Evolutionary conservation across 805 yeast genomes (phyloP).

Genomic region (Lachancea thermotolerans): DNA sequence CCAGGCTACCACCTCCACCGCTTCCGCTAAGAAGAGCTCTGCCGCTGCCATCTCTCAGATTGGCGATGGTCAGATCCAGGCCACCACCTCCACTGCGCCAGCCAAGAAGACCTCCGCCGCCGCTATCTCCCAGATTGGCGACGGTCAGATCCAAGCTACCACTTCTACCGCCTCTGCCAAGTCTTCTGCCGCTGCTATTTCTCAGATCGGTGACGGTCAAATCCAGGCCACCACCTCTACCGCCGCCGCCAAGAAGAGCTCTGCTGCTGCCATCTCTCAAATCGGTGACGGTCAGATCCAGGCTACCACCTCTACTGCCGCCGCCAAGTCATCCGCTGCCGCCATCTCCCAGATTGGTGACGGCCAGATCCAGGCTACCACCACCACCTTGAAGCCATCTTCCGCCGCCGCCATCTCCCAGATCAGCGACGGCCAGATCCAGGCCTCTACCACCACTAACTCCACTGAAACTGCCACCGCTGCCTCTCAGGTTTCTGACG

Average conservation of each 20-base stretch:
- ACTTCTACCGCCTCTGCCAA: constrained; percentile 21
- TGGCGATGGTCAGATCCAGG: constrained; percentile 54
- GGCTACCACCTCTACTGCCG: constrained; percentile 15
- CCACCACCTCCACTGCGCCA: constrained; percentile 30
- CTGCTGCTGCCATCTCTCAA: constrained; percentile 36
- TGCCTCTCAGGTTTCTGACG: constrained; percentile 14
- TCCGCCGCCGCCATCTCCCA: constrained; percentile 38
- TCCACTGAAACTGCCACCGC: constrained; percentile 3
- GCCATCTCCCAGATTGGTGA: constrained; percentile 43
- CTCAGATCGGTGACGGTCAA: constrained; percentile 43
- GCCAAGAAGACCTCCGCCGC: constrained; percentile 32
- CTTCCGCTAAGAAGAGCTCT: constrained; percentile 19
- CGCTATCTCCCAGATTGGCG: constrained; percentile 39
- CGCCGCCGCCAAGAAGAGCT: constrained; percentile 22
- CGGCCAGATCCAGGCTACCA: constrained; percentile 48
- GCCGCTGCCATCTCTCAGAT: constrained; percentile 36
- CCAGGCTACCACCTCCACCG: constrained; percentile 34
- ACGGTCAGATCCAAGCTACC: constrained; percentile 42
- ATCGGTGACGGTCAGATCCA: constrained; percentile 40
- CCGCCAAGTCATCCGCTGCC: constrained; percentile 19
- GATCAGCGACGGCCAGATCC: constrained; percentile 35
- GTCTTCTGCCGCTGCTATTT: constrained; percentile 30
- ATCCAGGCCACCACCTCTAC: constrained; percentile 36
- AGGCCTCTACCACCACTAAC: constrained; percentile 21
- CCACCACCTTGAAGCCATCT: constrained; percentile 26